Percentiles rank a stretch among this genome's conserved stretches.
phyloP scores from a whole-genome alignment of 257 asterid species.

The Gynochthodes officinalis region DNA sequence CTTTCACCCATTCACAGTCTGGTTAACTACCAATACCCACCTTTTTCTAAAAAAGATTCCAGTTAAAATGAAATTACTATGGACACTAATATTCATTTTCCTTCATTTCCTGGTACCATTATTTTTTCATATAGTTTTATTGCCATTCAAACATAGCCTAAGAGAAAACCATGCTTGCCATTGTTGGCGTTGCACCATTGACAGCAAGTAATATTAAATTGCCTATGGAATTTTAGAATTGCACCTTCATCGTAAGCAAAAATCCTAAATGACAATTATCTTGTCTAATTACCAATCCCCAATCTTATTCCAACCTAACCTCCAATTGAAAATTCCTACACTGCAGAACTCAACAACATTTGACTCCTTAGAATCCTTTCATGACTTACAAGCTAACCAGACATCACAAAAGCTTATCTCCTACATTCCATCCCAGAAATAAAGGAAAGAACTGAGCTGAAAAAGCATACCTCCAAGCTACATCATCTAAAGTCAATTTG shows the following conservation, averaged over 20 bases:
- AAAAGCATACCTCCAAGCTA: background rate
- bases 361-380: background rate
- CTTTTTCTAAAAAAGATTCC: background rate
- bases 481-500: background rate
- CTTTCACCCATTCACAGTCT: no score
- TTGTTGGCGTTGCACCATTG: background rate
- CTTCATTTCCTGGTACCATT: background rate
- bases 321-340: background rate
- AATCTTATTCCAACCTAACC: background rate
- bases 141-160: background rate
- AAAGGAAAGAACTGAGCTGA: background rate
- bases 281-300: background rate
- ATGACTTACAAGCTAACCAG: background rate
- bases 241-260: background rate
- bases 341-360: no score
- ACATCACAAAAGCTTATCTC: background rate
- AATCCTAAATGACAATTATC: background rate
- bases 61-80: background rate
- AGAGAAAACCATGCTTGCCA: background rate
- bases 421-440: background rate
- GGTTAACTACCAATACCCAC: background rate
- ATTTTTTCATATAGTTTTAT: background rate
- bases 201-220: background rate
- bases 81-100: background rate
- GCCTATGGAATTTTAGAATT: background rate